Conservation (phyloP, 129 eudicot genomes). For the Oenanthe sinensis region DNA sequence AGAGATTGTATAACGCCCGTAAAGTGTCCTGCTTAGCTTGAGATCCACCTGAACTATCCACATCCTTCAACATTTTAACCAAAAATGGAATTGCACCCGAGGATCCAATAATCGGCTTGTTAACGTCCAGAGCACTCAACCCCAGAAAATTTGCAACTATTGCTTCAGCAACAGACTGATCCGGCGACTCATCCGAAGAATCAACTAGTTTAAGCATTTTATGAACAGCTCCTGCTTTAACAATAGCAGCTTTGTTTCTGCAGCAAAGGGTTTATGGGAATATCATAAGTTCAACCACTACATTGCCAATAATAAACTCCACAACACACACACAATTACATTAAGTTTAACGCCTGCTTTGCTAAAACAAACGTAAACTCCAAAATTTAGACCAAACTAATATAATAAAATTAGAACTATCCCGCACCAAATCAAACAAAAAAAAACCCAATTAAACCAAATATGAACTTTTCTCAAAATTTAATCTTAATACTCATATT, state of each 20-base stretch:
- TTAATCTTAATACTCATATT: neutral
- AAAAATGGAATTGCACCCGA: conserved; percentile 75
- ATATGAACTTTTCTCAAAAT: neutral
- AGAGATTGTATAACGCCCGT: conserved; percentile 70
- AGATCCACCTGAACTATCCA: conserved; percentile 17
- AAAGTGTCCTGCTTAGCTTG: conserved; percentile 67
- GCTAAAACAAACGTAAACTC: neutral
- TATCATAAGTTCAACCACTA: neutral
- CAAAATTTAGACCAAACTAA: neutral
- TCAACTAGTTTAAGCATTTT: conserved; percentile 70
- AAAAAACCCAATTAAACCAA: neutral
- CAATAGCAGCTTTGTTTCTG: conserved; percentile 95
- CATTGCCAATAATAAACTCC: conserved; percentile 13
- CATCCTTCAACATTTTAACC: conserved; percentile 34
- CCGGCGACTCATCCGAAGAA: conserved; percentile 23
- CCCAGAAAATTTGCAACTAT: conserved; percentile 84
- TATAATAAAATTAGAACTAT: neutral
- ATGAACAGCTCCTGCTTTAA: conserved; percentile 83
- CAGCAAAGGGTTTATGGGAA: neutral
- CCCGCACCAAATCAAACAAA: neutral
- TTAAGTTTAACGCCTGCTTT: neutral
- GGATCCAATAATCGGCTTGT: conserved; percentile 73
- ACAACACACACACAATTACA: neutral
- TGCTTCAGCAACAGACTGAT: conserved; percentile 44
- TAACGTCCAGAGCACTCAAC: conserved; percentile 69